Evolutionary conservation across 352 stramenopile genomes (phyloP), one percentile per base, ranked within the genome.

Genomic region (Thalassiosira hispida): DNA sequence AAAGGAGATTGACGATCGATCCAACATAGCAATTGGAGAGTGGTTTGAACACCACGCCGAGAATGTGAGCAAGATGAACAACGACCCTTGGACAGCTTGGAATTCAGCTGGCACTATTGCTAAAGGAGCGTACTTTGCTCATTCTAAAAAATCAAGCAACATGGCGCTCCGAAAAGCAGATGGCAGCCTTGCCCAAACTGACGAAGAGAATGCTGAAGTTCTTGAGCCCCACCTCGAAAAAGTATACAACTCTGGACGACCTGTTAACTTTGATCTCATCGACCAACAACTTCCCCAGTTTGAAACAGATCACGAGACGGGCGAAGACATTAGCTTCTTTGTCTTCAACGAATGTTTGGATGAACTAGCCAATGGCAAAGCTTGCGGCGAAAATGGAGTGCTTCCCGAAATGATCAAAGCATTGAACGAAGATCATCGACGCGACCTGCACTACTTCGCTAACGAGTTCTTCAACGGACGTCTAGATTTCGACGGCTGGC

Each of bases 401-500:
- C 64, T 56, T 5, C 7, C 51, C 9, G 47, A 83, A 2, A 9
- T 51, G 38, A 55, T 78, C 23, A 78, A 83, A 74, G 27, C 40
- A 6, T 4, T 83, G 11, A 42, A 74, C n/a, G 5, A 62, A 8
- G 29, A 38, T 33, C 65, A 64, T 35, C 12, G 5, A 16, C 0
- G 16, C 3, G 33, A 18, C 1, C 0, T 83, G 0, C 70, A 52
- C 33, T 4, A 77, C 0, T 73, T 49, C 20, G 60, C 78, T 25
- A 2, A 29, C 7, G 9, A 53, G 1, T 77, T 74, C 47, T 83
- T 57, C 47, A 16, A 70, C 5, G 66, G 29, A 18, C 8, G 55
- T 47, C 20, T 33, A 33, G 64, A 83, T 29, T 83, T 65, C 33
- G 11, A 74, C 11, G 38, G 57, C 22, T 83, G 74, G 66, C 74